These are phyloP conservation scores for Periconia macrospinosa DNA, from an alignment of 2,329 filamentous ascomycete genomes.

Conservation along the genomic window DNA sequence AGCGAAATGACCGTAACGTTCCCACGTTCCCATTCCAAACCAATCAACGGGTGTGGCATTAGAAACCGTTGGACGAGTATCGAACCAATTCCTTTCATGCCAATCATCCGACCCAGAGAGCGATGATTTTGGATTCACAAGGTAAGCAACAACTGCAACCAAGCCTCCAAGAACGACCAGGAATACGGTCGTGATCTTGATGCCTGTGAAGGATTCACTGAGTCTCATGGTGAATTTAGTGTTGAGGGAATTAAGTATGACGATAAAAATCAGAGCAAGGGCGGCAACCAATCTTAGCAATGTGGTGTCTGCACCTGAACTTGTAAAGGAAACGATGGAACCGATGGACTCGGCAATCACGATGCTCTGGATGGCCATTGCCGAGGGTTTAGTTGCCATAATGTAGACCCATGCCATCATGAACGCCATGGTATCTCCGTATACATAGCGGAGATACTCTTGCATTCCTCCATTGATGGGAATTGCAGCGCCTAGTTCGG, in stretches of 20 bases:
- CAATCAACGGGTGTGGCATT: slow-evolving; percentile 44
- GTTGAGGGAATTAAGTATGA: slow-evolving; percentile 49
- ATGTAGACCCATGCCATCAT: slow-evolving; percentile 68
- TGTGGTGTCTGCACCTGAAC: slow-evolving; percentile 13
- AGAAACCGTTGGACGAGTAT: slow-evolving; percentile 52
- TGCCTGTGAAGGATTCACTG: slow-evolving; percentile 47
- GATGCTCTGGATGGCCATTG: slow-evolving; percentile 65
- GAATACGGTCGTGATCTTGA: slow-evolving; percentile 39
- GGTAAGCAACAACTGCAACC: slow-evolving; percentile 32
- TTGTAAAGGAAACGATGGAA: slow-evolving; percentile 50
- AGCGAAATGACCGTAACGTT: slow-evolving; percentile 61
- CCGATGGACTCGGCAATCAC: slow-evolving; percentile 56
- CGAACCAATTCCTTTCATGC: slow-evolving; percentile 58
- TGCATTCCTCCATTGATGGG: slow-evolving; percentile 67
- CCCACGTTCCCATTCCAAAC: slow-evolving; percentile 55
- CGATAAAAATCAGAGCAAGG: slow-evolving; percentile 42
- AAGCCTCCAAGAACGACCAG: slow-evolving; percentile 36
- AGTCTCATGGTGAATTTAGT: slow-evolving; percentile 44
- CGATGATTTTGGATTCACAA: slow-evolving; percentile 28
- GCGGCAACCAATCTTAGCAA: slow-evolving; percentile 43
- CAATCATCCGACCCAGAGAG: slow-evolving; percentile 38
- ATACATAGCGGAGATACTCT: slow-evolving; percentile 64
- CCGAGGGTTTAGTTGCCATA: slow-evolving; percentile 65
- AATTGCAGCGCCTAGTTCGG: slow-evolving; percentile 65
- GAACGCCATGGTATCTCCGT: slow-evolving; percentile 64